Conservation (phyloP, 2,329 filamentous ascomycete genomes). For the Blastomyces silverae region DNA sequence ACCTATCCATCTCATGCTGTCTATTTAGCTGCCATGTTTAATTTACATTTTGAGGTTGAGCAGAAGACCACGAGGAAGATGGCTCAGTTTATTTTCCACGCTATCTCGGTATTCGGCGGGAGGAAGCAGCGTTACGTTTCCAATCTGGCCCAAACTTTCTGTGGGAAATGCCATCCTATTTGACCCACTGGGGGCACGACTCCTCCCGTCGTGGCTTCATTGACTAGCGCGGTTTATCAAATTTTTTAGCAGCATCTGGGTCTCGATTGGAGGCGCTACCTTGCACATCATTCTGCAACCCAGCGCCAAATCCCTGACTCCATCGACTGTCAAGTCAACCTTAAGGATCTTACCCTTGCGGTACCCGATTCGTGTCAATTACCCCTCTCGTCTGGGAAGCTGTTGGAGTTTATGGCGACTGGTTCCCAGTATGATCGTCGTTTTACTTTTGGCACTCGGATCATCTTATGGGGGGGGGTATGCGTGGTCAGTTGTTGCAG, state of each 20-base stretch:
- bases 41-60: slow-evolving; percentile 1
- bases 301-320: slow-evolving; percentile 24
- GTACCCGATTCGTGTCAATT: slow-evolving; percentile 17
- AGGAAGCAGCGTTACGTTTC: slow-evolving; percentile 8
- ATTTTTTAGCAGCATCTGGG: slow-evolving; percentile 12
- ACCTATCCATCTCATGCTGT: background rate
- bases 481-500: slow-evolving; percentile 14
- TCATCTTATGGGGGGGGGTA: slow-evolving; percentile 3
- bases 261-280: slow-evolving; percentile 15
- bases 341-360: slow-evolving; percentile 21
- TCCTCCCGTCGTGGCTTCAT: slow-evolving; percentile 17
- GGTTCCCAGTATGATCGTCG: slow-evolving; percentile 13
- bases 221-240: slow-evolving; percentile 19
- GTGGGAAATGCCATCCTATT: slow-evolving; percentile 10
- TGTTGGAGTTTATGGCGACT: slow-evolving; percentile 18
- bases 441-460: slow-evolving; percentile 12
- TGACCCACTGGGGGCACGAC: slow-evolving; percentile 12
- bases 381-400: slow-evolving; percentile 20
- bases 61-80: slow-evolving; percentile 1
- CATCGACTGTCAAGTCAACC: slow-evolving; percentile 28
- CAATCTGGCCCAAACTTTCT: slow-evolving; percentile 8
- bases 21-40: background rate
- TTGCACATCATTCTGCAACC: slow-evolving; percentile 21
- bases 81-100: background rate
- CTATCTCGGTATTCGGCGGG: slow-evolving; percentile 10